phyloP scores from a whole-genome alignment of 1,139 yeast species.

The Geotrichum siamense region DNA sequence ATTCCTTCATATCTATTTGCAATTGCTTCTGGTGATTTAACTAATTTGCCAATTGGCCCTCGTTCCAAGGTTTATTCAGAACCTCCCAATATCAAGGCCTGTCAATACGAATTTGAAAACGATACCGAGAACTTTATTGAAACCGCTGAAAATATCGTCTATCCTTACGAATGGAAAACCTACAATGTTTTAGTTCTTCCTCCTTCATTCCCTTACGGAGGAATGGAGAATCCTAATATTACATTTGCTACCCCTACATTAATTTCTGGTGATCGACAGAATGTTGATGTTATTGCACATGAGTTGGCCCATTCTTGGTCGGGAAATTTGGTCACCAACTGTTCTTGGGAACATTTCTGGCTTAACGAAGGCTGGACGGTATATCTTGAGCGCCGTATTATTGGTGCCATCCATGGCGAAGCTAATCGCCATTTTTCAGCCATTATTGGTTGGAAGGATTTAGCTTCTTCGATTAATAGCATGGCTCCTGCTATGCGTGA shows the following conservation, averaged over 20 bases:
- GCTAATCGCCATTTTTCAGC: slow-evolving; percentile 71
- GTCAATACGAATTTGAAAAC: slow-evolving; percentile 71
- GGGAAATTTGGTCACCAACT: slow-evolving; percentile 82
- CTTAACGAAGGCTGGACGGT: slow-evolving; percentile 96
- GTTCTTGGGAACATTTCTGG: slow-evolving; percentile 94
- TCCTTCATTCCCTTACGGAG: slow-evolving; percentile 84
- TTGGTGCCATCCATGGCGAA: slow-evolving; percentile 72
- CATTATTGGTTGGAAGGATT: slow-evolving; percentile 82
- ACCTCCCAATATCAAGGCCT: slow-evolving; percentile 57
- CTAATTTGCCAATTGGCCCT: slow-evolving; percentile 69
- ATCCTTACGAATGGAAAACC: slow-evolving; percentile 77
- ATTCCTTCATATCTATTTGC: slow-evolving; percentile 82
- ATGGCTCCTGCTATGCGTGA: slow-evolving; percentile 42
- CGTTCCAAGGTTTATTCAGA: slow-evolving; percentile 78
- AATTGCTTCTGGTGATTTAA: slow-evolving; percentile 76
- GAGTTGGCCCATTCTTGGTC: slow-evolving; percentile 92
- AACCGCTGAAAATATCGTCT: slow-evolving; percentile 75
- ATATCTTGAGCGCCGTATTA: slow-evolving; percentile 76
- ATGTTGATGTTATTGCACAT: slow-evolving; percentile 84
- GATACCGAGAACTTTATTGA: slow-evolving; percentile 73
- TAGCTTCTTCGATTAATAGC: slow-evolving; percentile 55
- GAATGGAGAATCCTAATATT: slow-evolving; percentile 91
- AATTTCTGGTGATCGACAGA: slow-evolving; percentile 77
- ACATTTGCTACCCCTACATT: slow-evolving; percentile 90
- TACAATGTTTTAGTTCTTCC: slow-evolving; percentile 80